Evolutionary conservation across 139 green algal species (phyloP), one percentile per base, ranked within the genome.

Genomic region (Auxenochlorella protothecoides): DNA sequence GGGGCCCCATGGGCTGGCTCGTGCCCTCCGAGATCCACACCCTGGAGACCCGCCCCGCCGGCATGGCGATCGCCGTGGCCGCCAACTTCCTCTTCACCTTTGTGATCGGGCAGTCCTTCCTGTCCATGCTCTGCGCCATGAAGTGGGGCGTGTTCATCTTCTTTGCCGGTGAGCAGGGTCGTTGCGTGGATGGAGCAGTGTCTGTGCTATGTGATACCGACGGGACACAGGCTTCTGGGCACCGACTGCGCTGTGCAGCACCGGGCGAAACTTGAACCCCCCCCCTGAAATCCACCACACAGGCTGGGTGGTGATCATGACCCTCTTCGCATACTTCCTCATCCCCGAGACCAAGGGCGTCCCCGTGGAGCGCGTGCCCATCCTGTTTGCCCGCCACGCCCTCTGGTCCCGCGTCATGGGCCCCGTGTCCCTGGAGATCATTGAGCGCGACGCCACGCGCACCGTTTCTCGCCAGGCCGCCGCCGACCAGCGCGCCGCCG

Each of bases 291-390:
- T 44, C 27, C 27, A 44, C 27, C 27, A 44, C 27, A 44, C 27
- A 44, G 27, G 27, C 27, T 44, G 27, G 64, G 72, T 87, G 44
- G 65, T 82, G 8, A 72, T 90, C 53, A 88, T 89, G 84, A 83
- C 76, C 13, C 10, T 85, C 2, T 87, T 78, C 51, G 78, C 81
- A 1, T 60, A 75, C 8, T 65, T 88, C 13, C 81, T 85, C 15
- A 61, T 92, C 53, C 86, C 86, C 27, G 86, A 92, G 79, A 89
- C 84, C 67, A 87, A 88, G 74, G 76, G 73, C 10, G 71, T 89
- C 53, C 76, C 81, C 14, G 72, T 88, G 16, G 85, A 89, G 73
- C 53, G n/a, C 5, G 65, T 74, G 27, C 27, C 27, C 16, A 59
- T 16, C 54, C 63, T 75, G 16, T 75, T 75, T 69, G 71, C 71